Conservation (phyloP, 768 basidiomycete species). For the Kwoniella dendrophila region DNA sequence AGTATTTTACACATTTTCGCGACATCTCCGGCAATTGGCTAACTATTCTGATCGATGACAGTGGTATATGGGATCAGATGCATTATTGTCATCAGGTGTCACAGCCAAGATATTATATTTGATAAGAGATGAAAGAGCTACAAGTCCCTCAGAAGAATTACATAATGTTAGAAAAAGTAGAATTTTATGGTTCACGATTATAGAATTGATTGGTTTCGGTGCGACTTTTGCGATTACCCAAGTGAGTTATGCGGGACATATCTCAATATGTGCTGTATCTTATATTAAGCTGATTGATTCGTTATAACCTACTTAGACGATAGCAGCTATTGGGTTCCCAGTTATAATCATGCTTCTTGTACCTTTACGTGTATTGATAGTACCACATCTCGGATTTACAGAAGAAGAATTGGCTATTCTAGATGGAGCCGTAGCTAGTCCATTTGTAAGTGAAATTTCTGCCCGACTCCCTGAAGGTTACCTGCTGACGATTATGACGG, state of each 20-base stretch:
- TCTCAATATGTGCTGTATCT: slow-evolving; percentile 16
- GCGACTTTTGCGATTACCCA: slow-evolving; percentile 89
- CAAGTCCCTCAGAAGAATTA: slow-evolving; percentile 68
- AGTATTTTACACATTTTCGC: slow-evolving; percentile 37
- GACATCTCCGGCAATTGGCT: slow-evolving; percentile 54
- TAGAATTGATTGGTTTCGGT: slow-evolving; percentile 82
- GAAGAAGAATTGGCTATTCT: slow-evolving; percentile 75
- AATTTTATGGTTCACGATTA: slow-evolving; percentile 68
- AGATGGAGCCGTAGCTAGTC: slow-evolving; percentile 79
- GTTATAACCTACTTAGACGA: slow-evolving; percentile 25
- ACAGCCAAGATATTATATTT: slow-evolving; percentile 79
- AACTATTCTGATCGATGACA: slow-evolving; percentile 25
- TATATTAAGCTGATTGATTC: background rate
- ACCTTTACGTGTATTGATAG: slow-evolving; percentile 70
- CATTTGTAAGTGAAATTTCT: slow-evolving; percentile 39
- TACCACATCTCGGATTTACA: slow-evolving; percentile 73
- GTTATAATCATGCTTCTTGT: slow-evolving; percentile 81
- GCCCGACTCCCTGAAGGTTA: background rate
- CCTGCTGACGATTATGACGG: background rate
- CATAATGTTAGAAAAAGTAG: slow-evolving; percentile 72
- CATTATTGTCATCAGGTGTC: slow-evolving; percentile 78
- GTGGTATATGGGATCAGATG: slow-evolving; percentile 91
- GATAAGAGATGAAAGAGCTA: slow-evolving; percentile 69
- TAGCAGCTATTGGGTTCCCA: slow-evolving; percentile 88
- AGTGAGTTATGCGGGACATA: slow-evolving; percentile 60